Evolutionary conservation across 1,139 yeast genomes (phyloP), one percentile per base, ranked within the genome.

Genomic region (Scheffersomyces cryptocercus): DNA sequence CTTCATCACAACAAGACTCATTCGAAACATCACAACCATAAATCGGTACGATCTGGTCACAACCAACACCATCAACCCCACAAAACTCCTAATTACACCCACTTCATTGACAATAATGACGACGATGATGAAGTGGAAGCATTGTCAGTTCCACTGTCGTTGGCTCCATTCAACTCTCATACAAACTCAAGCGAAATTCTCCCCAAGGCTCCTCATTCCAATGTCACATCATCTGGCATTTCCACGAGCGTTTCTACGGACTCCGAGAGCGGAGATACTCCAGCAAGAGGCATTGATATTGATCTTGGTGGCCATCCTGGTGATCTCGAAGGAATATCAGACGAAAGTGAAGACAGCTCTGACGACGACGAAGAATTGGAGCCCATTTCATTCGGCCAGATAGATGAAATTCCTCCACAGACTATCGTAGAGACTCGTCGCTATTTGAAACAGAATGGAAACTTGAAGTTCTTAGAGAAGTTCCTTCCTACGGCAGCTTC

Each of bases 401-500:
- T 31, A 4, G 35, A 31, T n/a, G 40, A 43, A 15, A 43, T 52
- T 13, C 46, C 54, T 4, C 56, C 56, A 1, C 46, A 46, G 34
- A 45, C 45, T 6, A 57, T 69, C 13, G 53, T 52, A 5, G 64
- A 75, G 44, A 83, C 89, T 1, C 75, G 93, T 46, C 68, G 71
- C 44, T 82, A 59, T 52, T 64, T 89, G 43, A 85, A 85, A 56
- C 61, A 67, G n/a, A 62, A 78, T 46, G 96, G 96, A 0, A 73
- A 81, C 29, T 65, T 75, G 49, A 62, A 66, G 47, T 85, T 87
- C 52, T 63, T 88, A 42, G 79, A 79, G 44, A 68, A 71, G 38
- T 85, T 78, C 52, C 62, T 87, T 29, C 88, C 91, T 0, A 72
- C 76, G 1, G 76, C 79, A 2, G 81, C 88, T 11, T 70, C 78